Base-by-base conservation (phyloP, 306 rosid species). In the Aeschynomene evenia region DNA sequence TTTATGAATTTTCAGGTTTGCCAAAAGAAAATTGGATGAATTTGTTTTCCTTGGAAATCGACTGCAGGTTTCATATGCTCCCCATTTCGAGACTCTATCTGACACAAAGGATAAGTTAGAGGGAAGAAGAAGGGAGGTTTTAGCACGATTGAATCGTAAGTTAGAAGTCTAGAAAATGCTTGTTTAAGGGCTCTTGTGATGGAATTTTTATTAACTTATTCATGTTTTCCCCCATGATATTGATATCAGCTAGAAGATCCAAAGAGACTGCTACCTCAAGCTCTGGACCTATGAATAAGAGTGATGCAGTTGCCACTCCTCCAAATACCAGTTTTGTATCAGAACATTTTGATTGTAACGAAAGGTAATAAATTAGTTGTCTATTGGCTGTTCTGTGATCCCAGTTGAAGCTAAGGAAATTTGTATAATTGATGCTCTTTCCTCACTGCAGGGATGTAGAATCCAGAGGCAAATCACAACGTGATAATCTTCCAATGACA, bases 41-140 rank as follows among this genome's bases (percentile, higher is more conserved):
- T 82, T 61, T 79, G 91, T 85, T 84, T 93, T 93, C 84, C 85
- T 93, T 0, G 94, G 98, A 55, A 93, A 90, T 70, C 85, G 51
- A 66, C 81, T 93, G 58, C 85, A 83, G 64, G 81, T 93, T 62
- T 83, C 85, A 0, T 93, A 93, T 82, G 98, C 96, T 58, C 90
- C 97, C 26, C 79, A 90, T 8, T 93, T 88, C 57, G 98, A 93
- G 83, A 86, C 77, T 74, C 72, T 77, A 15, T 29, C 73, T 1
- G 96, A 93, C 68, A 86, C 96, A 24, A 82, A 83, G 84, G 94
- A 88, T 62, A 90, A 93, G 70, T 83, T 93, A 29, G 98, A 90
- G 66, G 79, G 88, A 39, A 85, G 98, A 90, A 85, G 87, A 76
- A 85, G 79, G 62, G 98, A 92, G 80, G 90, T 88, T 70, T 76